A percentile compares a stretch with the other conserved stretches of the same genome.
phyloP scores from a whole-genome alignment of 371 early-diverging fungal genomes.

The Lichtheimia ornata region DNA sequence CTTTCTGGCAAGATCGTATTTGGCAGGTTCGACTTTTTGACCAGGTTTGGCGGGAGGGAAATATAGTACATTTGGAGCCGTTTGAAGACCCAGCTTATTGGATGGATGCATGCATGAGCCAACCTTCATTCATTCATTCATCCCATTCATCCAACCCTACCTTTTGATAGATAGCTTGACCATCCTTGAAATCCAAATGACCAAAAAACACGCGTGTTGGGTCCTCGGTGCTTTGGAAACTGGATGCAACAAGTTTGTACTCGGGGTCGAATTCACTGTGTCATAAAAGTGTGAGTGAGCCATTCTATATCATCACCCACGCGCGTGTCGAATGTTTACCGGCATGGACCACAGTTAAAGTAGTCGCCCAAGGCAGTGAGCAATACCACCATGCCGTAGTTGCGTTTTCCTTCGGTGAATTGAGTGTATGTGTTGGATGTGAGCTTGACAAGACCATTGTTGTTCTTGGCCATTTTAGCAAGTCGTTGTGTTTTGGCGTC shows the following conservation, averaged over 20 bases:
- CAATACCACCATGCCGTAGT: constrained; percentile 75
- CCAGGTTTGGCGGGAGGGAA: constrained; percentile 75
- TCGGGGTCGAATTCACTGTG: constrained; percentile 77
- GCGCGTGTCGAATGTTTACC: constrained; percentile 42
- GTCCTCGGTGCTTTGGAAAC: constrained; percentile 53
- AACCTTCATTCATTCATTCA: not conserved
- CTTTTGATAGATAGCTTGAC: constrained; percentile 74
- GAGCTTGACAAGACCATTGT: constrained; percentile 60
- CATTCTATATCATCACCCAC: not conserved
- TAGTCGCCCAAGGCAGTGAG: constrained; percentile 75
- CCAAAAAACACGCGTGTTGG: constrained; percentile 67
- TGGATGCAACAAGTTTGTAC: constrained; percentile 63
- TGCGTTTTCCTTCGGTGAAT: constrained; percentile 71
- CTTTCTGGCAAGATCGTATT: constrained; percentile 45
- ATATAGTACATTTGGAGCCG: constrained; percentile 73
- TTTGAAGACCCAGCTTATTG: constrained; percentile 49
- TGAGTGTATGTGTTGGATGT: constrained; percentile 63
- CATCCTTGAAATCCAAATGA: constrained; percentile 71
- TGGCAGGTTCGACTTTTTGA: constrained; percentile 31
- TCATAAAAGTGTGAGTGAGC: not conserved
- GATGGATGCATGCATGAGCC: not conserved
- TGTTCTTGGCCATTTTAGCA: constrained; percentile 37
- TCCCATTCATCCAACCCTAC: constrained; percentile 30
- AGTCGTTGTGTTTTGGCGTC: constrained; percentile 41
- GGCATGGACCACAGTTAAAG: constrained; percentile 76